phyloP scores from a whole-genome alignment of 805 yeast genomes.

The Pichia rugopelliculosa region DNA sequence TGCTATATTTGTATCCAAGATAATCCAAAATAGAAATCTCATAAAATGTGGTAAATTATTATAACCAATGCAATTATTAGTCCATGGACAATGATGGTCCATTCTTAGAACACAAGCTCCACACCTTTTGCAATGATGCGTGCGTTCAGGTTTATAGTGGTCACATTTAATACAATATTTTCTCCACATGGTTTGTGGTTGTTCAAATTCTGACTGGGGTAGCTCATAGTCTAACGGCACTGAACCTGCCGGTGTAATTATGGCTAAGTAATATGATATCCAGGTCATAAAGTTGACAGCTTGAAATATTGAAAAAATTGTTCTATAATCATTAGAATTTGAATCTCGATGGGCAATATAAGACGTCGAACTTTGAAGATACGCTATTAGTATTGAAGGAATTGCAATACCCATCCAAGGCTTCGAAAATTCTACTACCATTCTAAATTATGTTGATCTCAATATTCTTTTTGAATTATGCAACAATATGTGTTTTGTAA shows the following conservation, averaged over 20 bases:
- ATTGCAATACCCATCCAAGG: constrained; percentile 46
- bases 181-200: constrained; percentile 37
- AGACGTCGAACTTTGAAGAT: constrained; percentile 58
- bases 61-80: constrained; percentile 82
- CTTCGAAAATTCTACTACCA: constrained; percentile 34
- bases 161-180: constrained; percentile 71
- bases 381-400: constrained; percentile 53
- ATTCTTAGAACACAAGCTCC: constrained; percentile 70
- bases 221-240: constrained; percentile 46
- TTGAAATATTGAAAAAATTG: constrained; percentile 34
- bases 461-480: too few relatives aligned
- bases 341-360: constrained; percentile 44
- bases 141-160: constrained; percentile 67
- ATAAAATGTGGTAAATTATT: constrained; percentile 71
- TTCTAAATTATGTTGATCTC: constrained; percentile 17
- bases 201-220: not conserved
- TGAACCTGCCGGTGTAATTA: constrained; percentile 57
- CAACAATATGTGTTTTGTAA: too few relatives aligned
- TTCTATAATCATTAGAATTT: constrained; percentile 1
- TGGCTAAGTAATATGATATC: constrained; percentile 70
- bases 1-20: constrained; percentile 42
- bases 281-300: constrained; percentile 42
- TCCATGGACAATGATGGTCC: constrained; percentile 97
- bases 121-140: constrained; percentile 82
- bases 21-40: constrained; percentile 65